Percentiles rank a stretch among this genome's conserved stretches.
phyloP scores from a whole-genome alignment of 768 basidiomycete genomes.

The Strobilomyces confusus region DNA sequence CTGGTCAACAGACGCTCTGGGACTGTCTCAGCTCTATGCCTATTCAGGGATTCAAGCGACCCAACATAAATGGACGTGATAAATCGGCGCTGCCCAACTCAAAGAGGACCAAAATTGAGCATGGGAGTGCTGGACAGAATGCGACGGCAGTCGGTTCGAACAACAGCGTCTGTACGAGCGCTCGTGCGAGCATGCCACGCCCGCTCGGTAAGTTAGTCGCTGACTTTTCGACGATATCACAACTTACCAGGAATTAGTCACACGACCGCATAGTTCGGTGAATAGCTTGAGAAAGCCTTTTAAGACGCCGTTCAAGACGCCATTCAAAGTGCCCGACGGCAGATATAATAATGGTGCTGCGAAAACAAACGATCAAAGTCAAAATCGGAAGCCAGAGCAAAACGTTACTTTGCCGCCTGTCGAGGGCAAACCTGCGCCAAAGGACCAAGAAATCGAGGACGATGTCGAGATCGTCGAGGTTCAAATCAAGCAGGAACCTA shows the following conservation, averaged over 20 bases:
- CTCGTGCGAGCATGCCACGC: constrained; percentile 14
- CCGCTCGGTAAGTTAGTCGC: constrained; percentile 19
- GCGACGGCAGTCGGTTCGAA: neutral
- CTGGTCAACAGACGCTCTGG: constrained; percentile 21
- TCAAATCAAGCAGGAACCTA: neutral
- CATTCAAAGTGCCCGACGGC: constrained; percentile 55
- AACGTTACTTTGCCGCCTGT: neutral
- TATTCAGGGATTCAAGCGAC: constrained; percentile 25
- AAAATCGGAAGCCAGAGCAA: neutral
- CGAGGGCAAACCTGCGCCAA: neutral
- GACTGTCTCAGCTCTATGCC: constrained; percentile 17
- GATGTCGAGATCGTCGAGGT: constrained; percentile 15
- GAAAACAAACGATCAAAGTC: neutral
- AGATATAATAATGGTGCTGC: constrained; percentile 16
- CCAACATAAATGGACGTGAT: constrained; percentile 10
- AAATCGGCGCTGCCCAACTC: constrained; percentile 9
- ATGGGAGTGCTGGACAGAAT: neutral
- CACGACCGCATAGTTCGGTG: constrained; percentile 43
- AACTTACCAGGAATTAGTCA: constrained; percentile 32
- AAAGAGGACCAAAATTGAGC: constrained; percentile 21
- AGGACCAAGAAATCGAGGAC: neutral
- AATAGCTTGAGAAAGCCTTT: constrained; percentile 49
- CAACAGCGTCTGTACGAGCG: neutral
- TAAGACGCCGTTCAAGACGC: constrained; percentile 37
- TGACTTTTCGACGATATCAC: neutral